Evolutionary conservation across 306 rosid species (phyloP).

Genomic region (Astragalus membranaceus): DNA sequence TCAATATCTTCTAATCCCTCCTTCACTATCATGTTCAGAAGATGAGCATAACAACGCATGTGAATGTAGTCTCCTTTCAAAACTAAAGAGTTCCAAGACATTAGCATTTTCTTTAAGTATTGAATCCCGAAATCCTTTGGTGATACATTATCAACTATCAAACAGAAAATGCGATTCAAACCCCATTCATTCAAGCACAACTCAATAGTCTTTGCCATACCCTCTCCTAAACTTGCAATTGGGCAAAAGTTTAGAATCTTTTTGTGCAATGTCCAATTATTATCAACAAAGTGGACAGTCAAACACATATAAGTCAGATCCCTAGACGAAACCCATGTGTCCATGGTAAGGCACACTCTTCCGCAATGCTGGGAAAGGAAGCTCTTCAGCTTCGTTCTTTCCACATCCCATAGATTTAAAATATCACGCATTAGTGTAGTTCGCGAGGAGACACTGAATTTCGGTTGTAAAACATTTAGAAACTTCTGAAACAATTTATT

Average conservation of each 20-base stretch:
- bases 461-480: neutral
- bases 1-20: neutral
- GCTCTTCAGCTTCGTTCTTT: neutral
- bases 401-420: neutral
- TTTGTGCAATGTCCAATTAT: neutral
- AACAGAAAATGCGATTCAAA: neutral
- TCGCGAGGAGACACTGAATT: neutral
- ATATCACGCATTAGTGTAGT: neutral
- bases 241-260: neutral
- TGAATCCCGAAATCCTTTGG: neutral
- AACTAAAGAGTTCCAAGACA: neutral
- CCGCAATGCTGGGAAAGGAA: neutral
- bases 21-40: neutral
- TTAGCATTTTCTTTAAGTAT: neutral
- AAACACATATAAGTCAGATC: neutral
- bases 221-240: neutral
- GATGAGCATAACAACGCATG: neutral
- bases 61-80: slow-evolving; percentile 4
- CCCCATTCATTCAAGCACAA: neutral
- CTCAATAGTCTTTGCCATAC: neutral
- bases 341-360: slow-evolving; percentile 5
- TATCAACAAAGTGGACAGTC: neutral
- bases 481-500: neutral
- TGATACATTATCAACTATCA: neutral
- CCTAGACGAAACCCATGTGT: neutral